Percentiles rank a stretch among this genome's conserved stretches.
These are phyloP conservation scores for Circinella minor DNA, from an alignment of 371 early-diverging fungal species.

Conservation along the genomic window DNA sequence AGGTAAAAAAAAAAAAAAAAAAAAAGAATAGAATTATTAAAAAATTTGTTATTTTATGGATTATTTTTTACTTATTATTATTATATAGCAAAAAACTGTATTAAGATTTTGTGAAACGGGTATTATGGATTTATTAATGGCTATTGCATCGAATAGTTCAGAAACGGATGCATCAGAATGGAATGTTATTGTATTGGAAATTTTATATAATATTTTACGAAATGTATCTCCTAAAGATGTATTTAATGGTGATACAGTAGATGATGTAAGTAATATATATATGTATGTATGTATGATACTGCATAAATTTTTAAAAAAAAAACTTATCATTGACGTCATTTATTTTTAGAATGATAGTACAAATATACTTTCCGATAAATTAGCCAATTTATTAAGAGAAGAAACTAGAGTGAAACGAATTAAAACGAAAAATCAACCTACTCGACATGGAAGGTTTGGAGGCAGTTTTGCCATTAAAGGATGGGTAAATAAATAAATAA, in stretches of 20 bases:
- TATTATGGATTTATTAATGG: constrained; percentile 61
- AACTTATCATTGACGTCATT: background rate
- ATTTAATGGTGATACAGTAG: background rate
- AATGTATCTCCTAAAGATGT: constrained; percentile 57
- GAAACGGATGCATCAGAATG: constrained; percentile 62
- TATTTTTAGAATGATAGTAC: background rate
- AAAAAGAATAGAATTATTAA: no score
- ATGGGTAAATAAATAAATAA: constrained; percentile 37
- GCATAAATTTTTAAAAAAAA: background rate
- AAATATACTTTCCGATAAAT: constrained; percentile 15
- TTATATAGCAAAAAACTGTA: constrained; percentile 59
- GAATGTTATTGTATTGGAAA: constrained; percentile 70
- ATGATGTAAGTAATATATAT: background rate
- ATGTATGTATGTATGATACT: no score
- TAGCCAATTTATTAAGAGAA: constrained; percentile 31
- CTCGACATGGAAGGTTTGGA: constrained; percentile 66
- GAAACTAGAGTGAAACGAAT: constrained; percentile 31
- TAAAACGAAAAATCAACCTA: constrained; percentile 25
- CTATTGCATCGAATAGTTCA: constrained; percentile 61
- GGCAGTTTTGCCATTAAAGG: constrained; percentile 57
- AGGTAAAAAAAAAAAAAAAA: constrained; percentile 37
- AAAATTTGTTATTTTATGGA: no score
- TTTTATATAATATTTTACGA: constrained; percentile 61
- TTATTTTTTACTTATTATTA: no score
- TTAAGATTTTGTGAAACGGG: constrained; percentile 54